These are phyloP conservation scores for Castanea sativa DNA, from an alignment of 306 rosid species.

Conservation along the genomic window DNA sequence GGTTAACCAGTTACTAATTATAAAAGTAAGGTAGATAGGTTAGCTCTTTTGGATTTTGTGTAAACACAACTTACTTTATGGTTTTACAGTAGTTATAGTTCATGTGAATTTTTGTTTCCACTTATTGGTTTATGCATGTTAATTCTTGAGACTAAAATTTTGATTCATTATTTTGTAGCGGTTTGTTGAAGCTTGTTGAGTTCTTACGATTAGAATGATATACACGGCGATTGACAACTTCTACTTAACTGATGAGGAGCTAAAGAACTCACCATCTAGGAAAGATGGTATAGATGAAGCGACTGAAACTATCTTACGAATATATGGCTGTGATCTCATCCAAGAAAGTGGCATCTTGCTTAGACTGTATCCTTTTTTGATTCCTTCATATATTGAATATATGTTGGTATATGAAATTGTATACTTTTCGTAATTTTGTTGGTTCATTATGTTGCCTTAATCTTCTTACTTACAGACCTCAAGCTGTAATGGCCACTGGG, in stretches of 20 bases:
- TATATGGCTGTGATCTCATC: conserved; percentile 91
- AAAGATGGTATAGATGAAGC: conserved; percentile 81
- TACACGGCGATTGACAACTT: conserved; percentile 88
- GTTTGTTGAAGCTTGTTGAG: conserved; percentile 7
- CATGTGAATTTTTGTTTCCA: not conserved
- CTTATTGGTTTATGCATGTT: not conserved
- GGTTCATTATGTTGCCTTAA: conserved; percentile 28
- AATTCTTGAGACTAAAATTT: not conserved
- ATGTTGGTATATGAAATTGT: not conserved
- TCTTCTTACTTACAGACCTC: conserved; percentile 55
- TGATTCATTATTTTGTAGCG: not conserved
- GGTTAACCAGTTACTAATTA: no score
- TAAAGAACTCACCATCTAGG: conserved; percentile 66
- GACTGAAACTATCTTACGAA: conserved; percentile 75
- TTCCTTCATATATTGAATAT: not conserved
- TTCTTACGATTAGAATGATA: conserved; percentile 44
- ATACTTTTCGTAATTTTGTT: not conserved
- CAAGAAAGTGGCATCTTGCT: conserved; percentile 98
- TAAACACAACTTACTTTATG: no score
- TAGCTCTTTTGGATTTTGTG: no score
- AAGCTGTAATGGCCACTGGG: conserved; percentile 98
- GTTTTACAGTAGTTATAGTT: not conserved
- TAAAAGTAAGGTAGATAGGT: no score
- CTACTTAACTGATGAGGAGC: conserved; percentile 71
- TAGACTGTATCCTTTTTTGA: conserved; percentile 49